A percentile compares a stretch with the other conserved stretches of the same genome.
These are phyloP conservation scores for Tylopilus sp. DNA, from an alignment of 1,284 basidiomycete species.

Conservation along the genomic window DNA sequence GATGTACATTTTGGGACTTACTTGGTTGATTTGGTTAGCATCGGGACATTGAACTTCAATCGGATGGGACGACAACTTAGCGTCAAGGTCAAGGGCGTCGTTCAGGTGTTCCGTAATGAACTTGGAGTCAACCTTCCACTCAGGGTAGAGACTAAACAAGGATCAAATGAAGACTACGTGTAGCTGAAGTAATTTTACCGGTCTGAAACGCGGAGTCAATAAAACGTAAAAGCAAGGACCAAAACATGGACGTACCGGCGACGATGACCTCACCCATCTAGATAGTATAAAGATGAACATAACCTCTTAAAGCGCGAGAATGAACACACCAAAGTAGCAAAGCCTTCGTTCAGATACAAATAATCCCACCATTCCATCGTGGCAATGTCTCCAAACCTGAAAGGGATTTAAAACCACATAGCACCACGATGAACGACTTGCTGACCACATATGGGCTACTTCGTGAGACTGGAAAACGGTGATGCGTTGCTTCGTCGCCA, in stretches of 20 bases:
- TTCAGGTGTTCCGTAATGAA: slow-evolving; percentile 64
- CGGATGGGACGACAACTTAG: slow-evolving; percentile 89
- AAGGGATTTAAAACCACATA: slow-evolving; percentile 3
- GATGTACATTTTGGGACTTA: slow-evolving; percentile 17
- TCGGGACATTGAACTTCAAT: slow-evolving; percentile 92
- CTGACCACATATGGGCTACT: slow-evolving; percentile 77
- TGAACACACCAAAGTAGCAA: slow-evolving; percentile 70
- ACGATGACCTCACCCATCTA: slow-evolving; percentile 91
- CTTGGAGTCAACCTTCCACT: slow-evolving; percentile 69
- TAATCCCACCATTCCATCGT: slow-evolving; percentile 96
- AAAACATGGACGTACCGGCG: slow-evolving; percentile 47
- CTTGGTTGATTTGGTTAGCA: slow-evolving; percentile 81
- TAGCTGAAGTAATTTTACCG: slow-evolving; percentile 35
- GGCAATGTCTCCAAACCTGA: slow-evolving; percentile 83
- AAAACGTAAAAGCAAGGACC: not conserved
- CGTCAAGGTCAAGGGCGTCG: slow-evolving; percentile 75
- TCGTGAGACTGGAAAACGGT: slow-evolving; percentile 81
- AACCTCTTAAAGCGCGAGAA: not conserved
- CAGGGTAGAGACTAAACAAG: slow-evolving; percentile 59
- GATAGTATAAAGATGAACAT: slow-evolving; percentile 6
- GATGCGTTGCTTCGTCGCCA: slow-evolving; percentile 76
- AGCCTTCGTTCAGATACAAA: slow-evolving; percentile 85
- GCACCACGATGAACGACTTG: slow-evolving; percentile 1
- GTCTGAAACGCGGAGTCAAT: slow-evolving; percentile 34
- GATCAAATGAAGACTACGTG: slow-evolving; percentile 9